phyloP scores from a whole-genome alignment of 2,329 filamentous ascomycete species.

The Microcera coccophila region DNA sequence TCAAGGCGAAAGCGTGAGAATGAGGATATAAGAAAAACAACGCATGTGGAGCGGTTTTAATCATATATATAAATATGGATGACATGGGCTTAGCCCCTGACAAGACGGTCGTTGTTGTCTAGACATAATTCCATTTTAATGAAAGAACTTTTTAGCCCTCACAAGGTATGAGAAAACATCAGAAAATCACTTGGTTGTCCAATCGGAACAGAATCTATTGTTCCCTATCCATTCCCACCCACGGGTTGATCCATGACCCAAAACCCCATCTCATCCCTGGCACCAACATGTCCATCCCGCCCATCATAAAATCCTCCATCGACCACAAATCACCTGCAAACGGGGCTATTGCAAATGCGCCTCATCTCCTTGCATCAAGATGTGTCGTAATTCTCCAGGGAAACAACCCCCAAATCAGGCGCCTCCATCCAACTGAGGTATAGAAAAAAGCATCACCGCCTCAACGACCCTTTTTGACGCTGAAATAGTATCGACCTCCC shows the following conservation, averaged over 20 bases:
- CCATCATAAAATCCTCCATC: not conserved
- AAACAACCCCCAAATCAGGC: conserved; percentile 20
- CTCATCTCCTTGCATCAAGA: not conserved
- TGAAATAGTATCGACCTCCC: conserved; percentile 15
- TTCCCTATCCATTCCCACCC: conserved; percentile 20
- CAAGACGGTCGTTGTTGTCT: not conserved
- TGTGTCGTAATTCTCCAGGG: conserved; percentile 4
- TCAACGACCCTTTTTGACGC: conserved; percentile 15
- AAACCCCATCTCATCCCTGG: conserved; percentile 19
- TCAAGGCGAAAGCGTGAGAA: conserved; percentile 14
- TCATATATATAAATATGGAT: not conserved
- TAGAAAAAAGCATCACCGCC: conserved; percentile 22
- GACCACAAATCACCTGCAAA: not conserved
- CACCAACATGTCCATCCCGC: conserved; percentile 18
- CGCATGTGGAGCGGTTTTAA: not conserved
- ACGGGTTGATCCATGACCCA: conserved; percentile 18
- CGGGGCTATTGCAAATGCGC: not conserved
- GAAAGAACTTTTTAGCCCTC: not conserved
- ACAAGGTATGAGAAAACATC: not conserved
- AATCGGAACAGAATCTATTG: conserved; percentile 27
- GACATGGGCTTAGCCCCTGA: not conserved
- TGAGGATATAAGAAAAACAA: not conserved
- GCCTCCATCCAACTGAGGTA: conserved; percentile 29
- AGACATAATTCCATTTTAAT: not conserved
- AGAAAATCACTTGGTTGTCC: conserved; percentile 12